Evolutionary conservation across 106 monocot species (phyloP), one percentile per base, ranked within the genome.

Genomic region (Cymbidium sinense): DNA sequence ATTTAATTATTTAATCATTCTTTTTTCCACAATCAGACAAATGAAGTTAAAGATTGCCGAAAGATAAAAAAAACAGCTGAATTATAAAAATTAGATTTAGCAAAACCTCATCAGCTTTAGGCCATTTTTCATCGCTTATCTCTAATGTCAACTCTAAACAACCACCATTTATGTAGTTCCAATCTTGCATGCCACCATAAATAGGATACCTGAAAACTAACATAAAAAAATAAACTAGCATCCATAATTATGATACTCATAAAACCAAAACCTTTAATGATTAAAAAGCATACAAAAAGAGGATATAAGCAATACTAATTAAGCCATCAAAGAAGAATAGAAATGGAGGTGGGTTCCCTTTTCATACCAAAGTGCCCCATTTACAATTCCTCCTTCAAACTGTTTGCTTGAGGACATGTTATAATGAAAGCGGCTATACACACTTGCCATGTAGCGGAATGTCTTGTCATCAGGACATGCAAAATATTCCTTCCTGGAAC

Each of bases 131-230:
- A 79, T 99, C 98, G 80, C 92, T 95, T 75, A 99, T 79, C 87
- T 99, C 98, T 79, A 99, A 76, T 0, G 98, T 99, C 78, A 94
- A 84, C 79, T 99, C 98, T 80, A 99, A 95, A 74, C 98, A 99
- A 41, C 98, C 94, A n/a, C 90, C 92, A 82, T 94, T 86, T 78
- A 99, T 92, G 79, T 99, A 99, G 72, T 99, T 99, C 98, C 98
- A 99, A 51, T 99, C 98, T 84, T 99, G 98, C 98, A 99, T 99
- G 35, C 98, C 94, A 65, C 98, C 98, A 82, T 94, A 99, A 65
- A 99, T 90, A 78, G 98, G 98, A 76, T 99, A 99, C 98, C 98
- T 99, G 47, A 79, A 58, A 35, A 79, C 69, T 35, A 77, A 70
- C 75, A 51, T 64, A 79, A 75, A 23, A 50, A 30, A 70, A 70